phyloP scores from a whole-genome alignment of 495 filamentous ascomycete genomes.

The Tuber magnatum region DNA sequence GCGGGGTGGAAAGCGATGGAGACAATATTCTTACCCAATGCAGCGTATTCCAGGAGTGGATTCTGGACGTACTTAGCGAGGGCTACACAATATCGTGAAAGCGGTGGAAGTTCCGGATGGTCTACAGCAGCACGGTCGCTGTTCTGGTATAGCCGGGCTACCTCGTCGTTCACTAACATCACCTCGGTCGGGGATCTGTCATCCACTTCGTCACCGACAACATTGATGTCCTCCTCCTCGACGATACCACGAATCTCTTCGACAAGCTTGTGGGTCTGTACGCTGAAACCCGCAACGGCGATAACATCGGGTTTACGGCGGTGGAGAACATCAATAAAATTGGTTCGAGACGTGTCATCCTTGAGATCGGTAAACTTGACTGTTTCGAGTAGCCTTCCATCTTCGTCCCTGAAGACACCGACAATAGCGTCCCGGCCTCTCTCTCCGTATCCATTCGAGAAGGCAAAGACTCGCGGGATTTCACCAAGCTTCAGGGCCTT shows the following conservation, averaged over 20 bases:
- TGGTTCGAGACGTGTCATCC: slow-evolving; percentile 58
- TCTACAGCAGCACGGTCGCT: slow-evolving; percentile 74
- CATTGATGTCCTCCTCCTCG: slow-evolving; percentile 59
- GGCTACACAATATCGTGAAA: slow-evolving; percentile 81
- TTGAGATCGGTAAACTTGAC: slow-evolving; percentile 77
- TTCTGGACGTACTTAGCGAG: slow-evolving; percentile 86
- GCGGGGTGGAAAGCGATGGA: slow-evolving; percentile 82
- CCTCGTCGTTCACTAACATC: slow-evolving; percentile 89
- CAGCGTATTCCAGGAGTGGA: slow-evolving; percentile 91
- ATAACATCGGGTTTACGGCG: slow-evolving; percentile 82
- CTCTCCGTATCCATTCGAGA: slow-evolving; percentile 75
- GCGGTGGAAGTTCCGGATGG: slow-evolving; percentile 65
- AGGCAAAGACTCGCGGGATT: slow-evolving; percentile 71
- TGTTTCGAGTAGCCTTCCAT: slow-evolving; percentile 78
- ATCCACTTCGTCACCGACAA: slow-evolving; percentile 55
- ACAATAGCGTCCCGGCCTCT: slow-evolving; percentile 68
- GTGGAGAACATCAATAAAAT: slow-evolving; percentile 64
- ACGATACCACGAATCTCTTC: slow-evolving; percentile 70
- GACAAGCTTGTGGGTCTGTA: slow-evolving; percentile 76
- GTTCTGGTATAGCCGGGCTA: slow-evolving; percentile 86
- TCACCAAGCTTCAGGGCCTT: slow-evolving; percentile 89
- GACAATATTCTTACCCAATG: slow-evolving; percentile 75
- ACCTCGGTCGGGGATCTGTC: slow-evolving; percentile 66
- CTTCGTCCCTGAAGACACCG: slow-evolving; percentile 90
- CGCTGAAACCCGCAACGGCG: slow-evolving; percentile 80